phyloP scores from a whole-genome alignment of 805 yeast species.

The Cyberlindnera japonica region DNA sequence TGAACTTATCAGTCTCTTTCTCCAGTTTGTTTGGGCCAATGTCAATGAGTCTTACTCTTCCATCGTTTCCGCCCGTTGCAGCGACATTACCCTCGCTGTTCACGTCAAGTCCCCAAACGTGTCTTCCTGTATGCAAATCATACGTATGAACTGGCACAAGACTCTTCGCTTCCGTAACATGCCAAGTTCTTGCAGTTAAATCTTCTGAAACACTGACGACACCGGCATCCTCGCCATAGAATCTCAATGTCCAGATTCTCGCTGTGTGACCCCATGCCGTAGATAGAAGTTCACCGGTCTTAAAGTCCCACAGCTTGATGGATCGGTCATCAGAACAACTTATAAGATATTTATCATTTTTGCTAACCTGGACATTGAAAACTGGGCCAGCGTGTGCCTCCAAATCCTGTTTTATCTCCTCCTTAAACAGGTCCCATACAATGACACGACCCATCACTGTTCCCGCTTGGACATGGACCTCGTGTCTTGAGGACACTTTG shows the following conservation, averaged over 20 bases:
- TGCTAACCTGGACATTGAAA: constrained; percentile 68
- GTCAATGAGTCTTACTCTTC: constrained; percentile 66
- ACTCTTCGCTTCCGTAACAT: constrained; percentile 30
- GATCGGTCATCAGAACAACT: constrained; percentile 96
- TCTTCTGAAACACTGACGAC: constrained; percentile 81
- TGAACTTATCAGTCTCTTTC: constrained; percentile 28
- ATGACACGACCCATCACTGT: constrained; percentile 88
- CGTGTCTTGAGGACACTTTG: constrained; percentile 37
- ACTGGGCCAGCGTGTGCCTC: constrained; percentile 89
- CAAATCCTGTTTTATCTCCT: constrained; percentile 48
- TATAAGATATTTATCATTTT: constrained; percentile 50
- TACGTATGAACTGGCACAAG: constrained; percentile 36
- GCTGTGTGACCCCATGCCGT: constrained; percentile 97
- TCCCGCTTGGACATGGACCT: constrained; percentile 73
- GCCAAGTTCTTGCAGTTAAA: constrained; percentile 80
- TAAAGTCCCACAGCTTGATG: constrained; percentile 67
- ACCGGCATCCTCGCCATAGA: constrained; percentile 38
- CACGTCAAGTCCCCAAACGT: constrained; percentile 77
- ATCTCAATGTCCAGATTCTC: constrained; percentile 81
- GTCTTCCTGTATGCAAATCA: constrained; percentile 80
- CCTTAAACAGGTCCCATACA: constrained; percentile 60
- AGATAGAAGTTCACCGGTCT: constrained; percentile 54
- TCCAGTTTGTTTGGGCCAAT: constrained; percentile 34
- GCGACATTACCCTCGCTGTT: constrained; percentile 43
- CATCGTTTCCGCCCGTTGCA: constrained; percentile 94